phyloP scores from a whole-genome alignment of 768 basidiomycete species.

The Auriscalpium vulgare region DNA sequence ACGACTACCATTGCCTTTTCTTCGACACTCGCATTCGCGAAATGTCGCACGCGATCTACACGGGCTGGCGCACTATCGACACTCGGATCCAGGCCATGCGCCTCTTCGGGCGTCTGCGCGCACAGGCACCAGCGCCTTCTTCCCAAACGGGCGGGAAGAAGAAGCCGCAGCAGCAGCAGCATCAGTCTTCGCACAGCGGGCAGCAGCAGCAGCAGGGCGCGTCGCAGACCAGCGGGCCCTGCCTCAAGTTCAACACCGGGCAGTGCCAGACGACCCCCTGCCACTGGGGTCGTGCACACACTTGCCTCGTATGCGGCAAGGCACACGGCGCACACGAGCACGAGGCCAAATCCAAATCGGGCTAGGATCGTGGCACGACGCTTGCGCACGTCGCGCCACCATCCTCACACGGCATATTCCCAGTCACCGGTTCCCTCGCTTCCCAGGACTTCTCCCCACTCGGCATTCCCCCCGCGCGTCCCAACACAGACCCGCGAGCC shows the following conservation, averaged over 20 bases:
- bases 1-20: slow-evolving; percentile 2
- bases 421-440: neutral
- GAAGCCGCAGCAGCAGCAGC: neutral
- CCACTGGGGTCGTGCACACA: neutral
- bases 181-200: too few relatives aligned
- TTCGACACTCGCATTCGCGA: neutral
- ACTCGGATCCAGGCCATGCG: neutral
- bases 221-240: neutral
- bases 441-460: neutral
- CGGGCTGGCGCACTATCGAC: neutral
- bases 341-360: neutral
- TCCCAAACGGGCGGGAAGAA: neutral
- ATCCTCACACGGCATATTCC: too few relatives aligned
- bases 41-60: slow-evolving; percentile 1
- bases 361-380: neutral
- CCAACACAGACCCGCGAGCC: slow-evolving; percentile 11
- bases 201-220: too few relatives aligned
- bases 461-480: slow-evolving; percentile 4
- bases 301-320: neutral
- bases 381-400: neutral
- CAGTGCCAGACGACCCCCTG: neutral
- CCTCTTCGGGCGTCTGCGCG: neutral
- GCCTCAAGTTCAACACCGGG: neutral
- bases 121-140: neutral
- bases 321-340: neutral